Base-by-base conservation (phyloP, 768 basidiomycete species). In the Lyophyllum atratum region DNA sequence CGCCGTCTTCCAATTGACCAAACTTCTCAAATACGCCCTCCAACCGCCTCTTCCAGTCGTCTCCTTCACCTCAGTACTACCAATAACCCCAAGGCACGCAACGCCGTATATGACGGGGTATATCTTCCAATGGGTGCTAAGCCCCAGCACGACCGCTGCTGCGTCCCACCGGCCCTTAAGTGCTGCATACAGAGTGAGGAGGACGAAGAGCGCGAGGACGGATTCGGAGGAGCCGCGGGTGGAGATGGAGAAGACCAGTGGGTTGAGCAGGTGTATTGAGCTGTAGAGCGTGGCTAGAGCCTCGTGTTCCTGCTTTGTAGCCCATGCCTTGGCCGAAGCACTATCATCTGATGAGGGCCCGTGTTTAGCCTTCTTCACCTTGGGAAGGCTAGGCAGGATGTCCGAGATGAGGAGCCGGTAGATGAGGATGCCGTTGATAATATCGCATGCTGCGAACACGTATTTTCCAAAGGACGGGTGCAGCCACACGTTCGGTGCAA, bases 211-310 rank as follows among this genome's bases (percentile, higher is more conserved):
- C 37, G 88, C 86, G 15, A 98, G 85, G 17, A 97, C 75, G 2
- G 93, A 86, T 71, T 99, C 97, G 4, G 96, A 95, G 17, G 94
- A 98, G 7, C 97, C 97, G 17, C 97, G 87, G 0, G 97, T 98
- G 7, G 95, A 97, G 64, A 99, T 98, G 60, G 94, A 89, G 71
- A 97, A 91, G 2, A 96, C 90, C 64, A 99, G 82, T 0, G 97
- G 97, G 73, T 95, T 98, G 56, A 98, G 80, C 2, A 98, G 86
- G 76, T 98, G 93, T 2, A 89, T 65, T 0, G 84, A 75, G 33
- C 84, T 82, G 62, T 85, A 85, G n/a, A 86, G 62, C 1, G 82
- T 79, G 5, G 90, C 86, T 52, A 51, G 43, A 7, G 52, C 42
- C 17, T 52, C 29, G 29, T 22, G 28, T 53, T 65, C 34, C 14